These are phyloP conservation scores for Centrapalus pauciflorus DNA, from an alignment of 129 eudicot species.

Conservation along the genomic window DNA sequence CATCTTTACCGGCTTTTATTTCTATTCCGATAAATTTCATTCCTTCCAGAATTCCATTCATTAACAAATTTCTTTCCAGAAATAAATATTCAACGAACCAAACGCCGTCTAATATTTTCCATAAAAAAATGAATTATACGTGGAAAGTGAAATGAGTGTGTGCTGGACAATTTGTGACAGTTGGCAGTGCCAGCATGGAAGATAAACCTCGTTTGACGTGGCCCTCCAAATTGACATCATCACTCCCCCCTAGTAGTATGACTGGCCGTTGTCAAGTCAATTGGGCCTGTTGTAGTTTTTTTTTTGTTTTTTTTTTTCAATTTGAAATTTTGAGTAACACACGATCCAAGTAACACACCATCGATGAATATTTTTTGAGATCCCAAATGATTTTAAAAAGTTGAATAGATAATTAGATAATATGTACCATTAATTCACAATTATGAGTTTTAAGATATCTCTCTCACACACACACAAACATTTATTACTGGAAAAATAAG, in stretches of 20 bases:
- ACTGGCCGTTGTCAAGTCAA: conserved; percentile 15
- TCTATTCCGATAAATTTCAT: too few species aligned
- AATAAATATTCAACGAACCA: too few species aligned
- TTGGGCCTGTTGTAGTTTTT: not conserved
- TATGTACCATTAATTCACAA: not conserved
- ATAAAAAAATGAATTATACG: conserved; percentile 1
- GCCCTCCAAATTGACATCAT: not conserved
- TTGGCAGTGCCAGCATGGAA: conserved; percentile 20
- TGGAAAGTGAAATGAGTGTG: conserved; percentile 10
- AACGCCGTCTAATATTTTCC: too few species aligned
- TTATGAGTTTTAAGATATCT: too few species aligned
- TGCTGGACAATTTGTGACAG: conserved; percentile 9
- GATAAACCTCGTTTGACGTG: conserved; percentile 11
- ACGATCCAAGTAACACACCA: conserved; percentile 6
- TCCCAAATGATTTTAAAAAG: conserved; percentile 9
- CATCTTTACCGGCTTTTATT: too few species aligned
- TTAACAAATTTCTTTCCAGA: too few species aligned
- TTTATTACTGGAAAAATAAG: too few species aligned
- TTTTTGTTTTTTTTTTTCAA: not conserved
- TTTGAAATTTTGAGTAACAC: not conserved
- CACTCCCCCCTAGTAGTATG: too few species aligned
- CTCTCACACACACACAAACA: too few species aligned
- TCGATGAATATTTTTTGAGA: not conserved
- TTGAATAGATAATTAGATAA: too few species aligned
- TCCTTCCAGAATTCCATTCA: too few species aligned